Evolutionary conservation across 2,329 filamentous ascomycete genomes (phyloP), one percentile per base, ranked within the genome.

Genomic region (Aspergillus nomiae): DNA sequence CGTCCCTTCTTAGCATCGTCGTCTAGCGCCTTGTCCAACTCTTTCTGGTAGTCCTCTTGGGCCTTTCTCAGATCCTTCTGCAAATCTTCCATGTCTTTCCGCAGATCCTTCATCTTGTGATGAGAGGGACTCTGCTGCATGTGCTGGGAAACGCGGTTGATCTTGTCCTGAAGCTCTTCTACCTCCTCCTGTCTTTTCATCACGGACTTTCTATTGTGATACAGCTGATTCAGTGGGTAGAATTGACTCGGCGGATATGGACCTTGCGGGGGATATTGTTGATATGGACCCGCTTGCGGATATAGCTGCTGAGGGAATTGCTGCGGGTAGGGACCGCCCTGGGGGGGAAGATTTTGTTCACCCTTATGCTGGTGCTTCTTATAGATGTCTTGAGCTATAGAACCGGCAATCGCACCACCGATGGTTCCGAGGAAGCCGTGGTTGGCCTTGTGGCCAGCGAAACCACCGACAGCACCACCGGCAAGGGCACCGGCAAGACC

Each of bases 401-500:
- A 41, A 41, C 38, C 38, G 16, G 38, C 38, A 41, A 83, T 79
- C 41, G 81, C 81, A 45, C 81, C 81, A 63, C 80, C 81, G 48
- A 83, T 74, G 6, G 80, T 77, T 63, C 81, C 81, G 58, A 83
- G 75, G 69, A 83, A 72, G 36, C 81, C 81, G 71, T 83, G 81
- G 67, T 80, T 74, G 66, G 77, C 80, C 71, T 83, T 79, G 75
- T 80, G 77, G 61, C 81, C 81, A 24, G 75, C 78, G 58, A 77
- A 82, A 34, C 77, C 81, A 61, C 81, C 81, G 24, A 79, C 74
- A 14, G 79, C 73, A 66, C 80, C 81, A 60, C 81, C 81, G 30
- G 80, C 80, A 50, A 83, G 64, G 14, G 81, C 81, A 41, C 81
- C 81, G 38, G 38, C 38, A 41, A 41, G 3, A n/a, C 38, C 38